These are phyloP conservation scores for Penicillium coprophilum DNA, from an alignment of 495 filamentous ascomycete genomes.

Conservation along the genomic window DNA sequence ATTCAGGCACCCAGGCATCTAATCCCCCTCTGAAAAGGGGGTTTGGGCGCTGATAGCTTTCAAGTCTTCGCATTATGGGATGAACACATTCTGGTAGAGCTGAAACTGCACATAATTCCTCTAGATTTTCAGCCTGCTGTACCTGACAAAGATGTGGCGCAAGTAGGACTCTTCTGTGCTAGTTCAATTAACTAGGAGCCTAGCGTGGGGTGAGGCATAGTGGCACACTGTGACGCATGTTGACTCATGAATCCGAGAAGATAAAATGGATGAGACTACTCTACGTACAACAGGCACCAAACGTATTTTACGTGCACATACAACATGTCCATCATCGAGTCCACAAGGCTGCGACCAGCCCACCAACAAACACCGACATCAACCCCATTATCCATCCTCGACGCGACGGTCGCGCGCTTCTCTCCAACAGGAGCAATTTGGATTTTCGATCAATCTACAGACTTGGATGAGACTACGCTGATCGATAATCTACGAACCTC, in stretches of 20 bases:
- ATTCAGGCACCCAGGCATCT: too few species aligned
- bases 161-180: background rate
- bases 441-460: conserved; percentile 16
- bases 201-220: background rate
- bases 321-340: conserved; percentile 5
- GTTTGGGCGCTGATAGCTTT: too few species aligned
- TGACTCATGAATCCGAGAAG: background rate
- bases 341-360: conserved; percentile 1
- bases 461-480: conserved; percentile 6
- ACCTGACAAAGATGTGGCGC: background rate
- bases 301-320: background rate
- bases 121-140: background rate
- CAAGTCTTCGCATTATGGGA: too few species aligned
- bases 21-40: too few species aligned
- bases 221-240: background rate
- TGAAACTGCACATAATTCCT: background rate
- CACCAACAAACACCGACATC: background rate
- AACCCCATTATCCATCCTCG: conserved; percentile 30
- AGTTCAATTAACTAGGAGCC: background rate
- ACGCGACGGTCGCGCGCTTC: conserved; percentile 32
- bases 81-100: too few species aligned
- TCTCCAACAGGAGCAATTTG: conserved; percentile 25
- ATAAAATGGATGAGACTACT: background rate
- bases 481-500: conserved; percentile 25
- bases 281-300: background rate